Conservation (phyloP, 2,329 filamentous ascomycete genomes). For the Periconia sp. region DNA sequence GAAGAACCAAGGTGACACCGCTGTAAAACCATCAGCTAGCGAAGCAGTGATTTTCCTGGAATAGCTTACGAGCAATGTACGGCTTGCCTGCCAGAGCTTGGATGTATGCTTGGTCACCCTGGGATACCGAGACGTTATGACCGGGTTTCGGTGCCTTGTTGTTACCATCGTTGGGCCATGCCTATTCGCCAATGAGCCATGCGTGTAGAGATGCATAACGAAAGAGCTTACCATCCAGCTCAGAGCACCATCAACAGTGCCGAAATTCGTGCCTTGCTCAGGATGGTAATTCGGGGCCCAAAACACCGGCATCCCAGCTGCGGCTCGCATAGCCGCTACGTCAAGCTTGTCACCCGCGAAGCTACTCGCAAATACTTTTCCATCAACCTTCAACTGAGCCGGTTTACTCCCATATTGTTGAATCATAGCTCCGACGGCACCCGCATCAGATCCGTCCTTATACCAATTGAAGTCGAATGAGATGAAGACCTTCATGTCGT, state of each 20-base stretch:
- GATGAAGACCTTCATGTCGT: constrained; percentile 33
- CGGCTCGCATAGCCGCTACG: constrained; percentile 13
- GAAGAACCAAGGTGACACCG: constrained; percentile 59
- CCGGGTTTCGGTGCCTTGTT: constrained; percentile 26
- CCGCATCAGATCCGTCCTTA: constrained; percentile 9
- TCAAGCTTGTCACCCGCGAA: constrained; percentile 29
- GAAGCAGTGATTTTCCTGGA: too few relatives aligned
- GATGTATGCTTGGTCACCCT: constrained; percentile 24
- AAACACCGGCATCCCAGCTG: background rate
- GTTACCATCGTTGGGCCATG: constrained; percentile 29
- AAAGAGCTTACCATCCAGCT: too few relatives aligned
- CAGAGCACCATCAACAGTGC: constrained; percentile 25
- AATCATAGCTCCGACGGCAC: constrained; percentile 21
- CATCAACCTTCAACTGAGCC: constrained; percentile 28
- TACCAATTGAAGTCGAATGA: constrained; percentile 31
- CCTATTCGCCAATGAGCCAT: too few relatives aligned
- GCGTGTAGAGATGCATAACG: too few relatives aligned
- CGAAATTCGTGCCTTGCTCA: constrained; percentile 1
- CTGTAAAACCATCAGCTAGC: too few relatives aligned
- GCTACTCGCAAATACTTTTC: constrained; percentile 32
- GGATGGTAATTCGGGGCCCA: constrained; percentile 2
- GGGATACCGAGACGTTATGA: constrained; percentile 19
- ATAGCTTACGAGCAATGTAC: constrained; percentile 46
- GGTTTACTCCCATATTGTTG: constrained; percentile 20
- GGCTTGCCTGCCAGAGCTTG: constrained; percentile 28